Percentiles rank a stretch among this genome's conserved stretches.
Evolutionary conservation across 1,284 basidiomycete species (phyloP).

Genomic region (Schizophyllum amplum): DNA sequence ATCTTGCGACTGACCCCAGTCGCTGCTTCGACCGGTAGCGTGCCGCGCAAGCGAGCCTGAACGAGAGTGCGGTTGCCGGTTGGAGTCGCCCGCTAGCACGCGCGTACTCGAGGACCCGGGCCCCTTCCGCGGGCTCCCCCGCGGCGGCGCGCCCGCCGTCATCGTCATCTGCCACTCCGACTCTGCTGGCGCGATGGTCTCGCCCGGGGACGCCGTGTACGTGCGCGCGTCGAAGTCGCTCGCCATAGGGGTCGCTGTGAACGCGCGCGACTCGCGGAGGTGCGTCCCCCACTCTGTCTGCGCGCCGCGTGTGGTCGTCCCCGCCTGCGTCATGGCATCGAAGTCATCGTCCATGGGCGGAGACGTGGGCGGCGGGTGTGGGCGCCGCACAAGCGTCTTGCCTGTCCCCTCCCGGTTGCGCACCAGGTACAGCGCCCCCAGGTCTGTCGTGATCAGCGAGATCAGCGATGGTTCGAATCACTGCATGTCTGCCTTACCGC

Average conservation of each 20-base stretch:
- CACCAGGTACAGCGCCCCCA: constrained; percentile 23
- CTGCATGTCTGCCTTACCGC: constrained; percentile 4
- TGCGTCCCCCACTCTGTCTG: constrained; percentile 17
- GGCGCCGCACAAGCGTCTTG: constrained; percentile 16
- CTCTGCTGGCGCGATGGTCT: background rate
- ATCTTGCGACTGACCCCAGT: constrained; percentile 4
- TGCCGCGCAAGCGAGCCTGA: constrained; percentile 1
- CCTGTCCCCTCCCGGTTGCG: constrained; percentile 18
- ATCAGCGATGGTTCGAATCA: background rate
- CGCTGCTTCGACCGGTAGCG: constrained; percentile 4
- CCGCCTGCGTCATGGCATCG: constrained; percentile 28
- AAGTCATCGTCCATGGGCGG: constrained; percentile 32
- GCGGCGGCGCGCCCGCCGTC: constrained; percentile 11
- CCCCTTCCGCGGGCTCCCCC: constrained; percentile 2
- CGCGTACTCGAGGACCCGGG: constrained; percentile 14
- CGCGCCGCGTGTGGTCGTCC: constrained; percentile 17
- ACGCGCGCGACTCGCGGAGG: constrained; percentile 2
- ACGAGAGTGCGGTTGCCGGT: constrained; percentile 20
- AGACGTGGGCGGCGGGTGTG: constrained; percentile 26
- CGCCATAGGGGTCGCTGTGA: constrained; percentile 1
- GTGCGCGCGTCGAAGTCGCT: constrained; percentile 17
- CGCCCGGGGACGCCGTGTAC: background rate
- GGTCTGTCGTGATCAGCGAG: constrained; percentile 12
- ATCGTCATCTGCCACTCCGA: background rate
- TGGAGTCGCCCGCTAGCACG: background rate